Evolutionary conservation across 2,329 filamentous ascomycete species (phyloP).

Genomic region (Myriosclerotinia curreyana): DNA sequence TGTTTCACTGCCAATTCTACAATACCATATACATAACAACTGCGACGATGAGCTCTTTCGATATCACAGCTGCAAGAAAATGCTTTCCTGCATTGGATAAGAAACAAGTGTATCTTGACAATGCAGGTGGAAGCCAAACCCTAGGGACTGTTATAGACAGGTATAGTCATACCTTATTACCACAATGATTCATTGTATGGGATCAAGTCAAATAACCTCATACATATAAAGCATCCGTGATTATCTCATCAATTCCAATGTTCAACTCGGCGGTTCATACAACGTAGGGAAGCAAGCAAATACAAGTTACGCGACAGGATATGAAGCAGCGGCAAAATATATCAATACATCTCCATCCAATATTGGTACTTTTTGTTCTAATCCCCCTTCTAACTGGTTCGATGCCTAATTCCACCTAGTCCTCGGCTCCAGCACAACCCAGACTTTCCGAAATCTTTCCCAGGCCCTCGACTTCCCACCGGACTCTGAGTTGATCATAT

Average conservation of each 20-base stretch:
- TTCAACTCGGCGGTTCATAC: conserved; percentile 74
- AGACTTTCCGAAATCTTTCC: conserved; percentile 70
- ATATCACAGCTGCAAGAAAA: conserved; percentile 54
- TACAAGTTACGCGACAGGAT: conserved; percentile 56
- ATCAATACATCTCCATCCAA: conserved; percentile 66
- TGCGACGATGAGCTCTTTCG: conserved; percentile 43
- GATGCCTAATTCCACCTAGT: conserved; percentile 44
- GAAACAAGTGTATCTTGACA: conserved; percentile 72
- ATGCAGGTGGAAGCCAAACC: conserved; percentile 72
- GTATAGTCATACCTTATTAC: conserved; percentile 42
- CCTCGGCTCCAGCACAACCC: conserved; percentile 71
- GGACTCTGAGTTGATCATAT: conserved; percentile 67
- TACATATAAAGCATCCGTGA: conserved; percentile 52
- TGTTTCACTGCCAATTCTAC: not conserved
- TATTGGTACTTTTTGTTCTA: conserved; percentile 48
- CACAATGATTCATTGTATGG: not conserved
- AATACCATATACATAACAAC: not conserved
- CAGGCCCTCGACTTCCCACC: conserved; percentile 50
- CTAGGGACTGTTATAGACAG: conserved; percentile 64
- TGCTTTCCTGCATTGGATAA: conserved; percentile 67
- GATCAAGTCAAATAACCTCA: conserved; percentile 17
- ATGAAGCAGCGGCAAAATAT: conserved; percentile 64
- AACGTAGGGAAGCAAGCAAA: conserved; percentile 57
- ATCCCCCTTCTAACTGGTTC: not conserved
- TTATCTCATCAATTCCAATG: conserved; percentile 67